Evolutionary conservation across 345 rosid species (phyloP), one percentile per base, ranked within the genome.

Genomic region (Lepidium sativum): DNA sequence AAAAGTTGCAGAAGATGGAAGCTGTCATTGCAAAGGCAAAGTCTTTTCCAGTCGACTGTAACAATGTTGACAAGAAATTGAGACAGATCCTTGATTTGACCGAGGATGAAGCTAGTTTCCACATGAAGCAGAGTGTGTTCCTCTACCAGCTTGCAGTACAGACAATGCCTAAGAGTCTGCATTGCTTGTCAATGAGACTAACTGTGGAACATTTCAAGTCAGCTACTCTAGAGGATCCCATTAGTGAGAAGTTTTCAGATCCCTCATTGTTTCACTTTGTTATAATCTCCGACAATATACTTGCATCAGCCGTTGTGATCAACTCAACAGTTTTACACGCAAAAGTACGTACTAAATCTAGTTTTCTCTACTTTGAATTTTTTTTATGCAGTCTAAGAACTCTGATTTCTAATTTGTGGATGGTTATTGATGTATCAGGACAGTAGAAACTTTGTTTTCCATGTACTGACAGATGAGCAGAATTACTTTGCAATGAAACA

Each of bases 121-220:
- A 92, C 80, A 80, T 78, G 84, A 88, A 81, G 78, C 92, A 82
- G 81, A 81, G 86, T 76, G 85, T 85, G 70, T 85, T 78, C 78
- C 85, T 86, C 49, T 83, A 84, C 75, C 95, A 86, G 75, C 83
- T 91, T 49, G 96, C 94, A 29, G 86, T 91, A 42, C 98, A 95
- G 72, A 94, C 95, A 47, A 86, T 87, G 78, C 98, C 98, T 11
- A 95, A 86, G 84, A 83, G 96, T 80, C 96, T 83, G 56, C 97
- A 91, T 78, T 91, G 98, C 83, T 78, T 88, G 68, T 89, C 90
- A 67, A 82, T 91, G 85, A 85, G 84, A 69, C 75, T 95, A 72
- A 91, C 97, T 5, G 87, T 87, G 56, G 96, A 88, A 55, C 84
- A 86, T 82, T 95, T 88, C 78, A 79, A 78, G 81, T 82, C 86